phyloP scores from a whole-genome alignment of 116 monocot genomes.

The Thalassia testudinum region DNA sequence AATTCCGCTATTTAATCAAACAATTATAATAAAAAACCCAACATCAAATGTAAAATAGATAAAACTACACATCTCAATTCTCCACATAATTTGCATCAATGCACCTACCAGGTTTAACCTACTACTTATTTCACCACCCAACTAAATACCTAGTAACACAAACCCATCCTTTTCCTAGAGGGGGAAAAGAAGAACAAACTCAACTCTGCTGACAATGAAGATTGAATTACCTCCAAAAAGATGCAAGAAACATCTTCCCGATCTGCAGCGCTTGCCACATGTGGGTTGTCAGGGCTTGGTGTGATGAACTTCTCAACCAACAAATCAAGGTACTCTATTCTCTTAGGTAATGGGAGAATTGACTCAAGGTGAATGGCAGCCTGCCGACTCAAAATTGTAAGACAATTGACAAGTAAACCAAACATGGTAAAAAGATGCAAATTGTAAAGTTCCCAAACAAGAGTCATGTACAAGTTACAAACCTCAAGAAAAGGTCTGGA shows the following conservation, averaged over 20 bases:
- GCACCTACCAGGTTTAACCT: too few species aligned
- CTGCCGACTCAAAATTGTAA: constrained; percentile 11
- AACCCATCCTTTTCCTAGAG: too few species aligned
- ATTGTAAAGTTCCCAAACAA: background rate
- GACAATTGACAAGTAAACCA: background rate
- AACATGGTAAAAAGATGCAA: background rate
- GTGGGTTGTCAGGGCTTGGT: constrained; percentile 36
- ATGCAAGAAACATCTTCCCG: constrained; percentile 85
- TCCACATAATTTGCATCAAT: too few species aligned
- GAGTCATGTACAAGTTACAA: background rate
- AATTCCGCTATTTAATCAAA: too few species aligned
- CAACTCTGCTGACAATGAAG: too few species aligned
- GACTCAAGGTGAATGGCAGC: constrained; percentile 86
- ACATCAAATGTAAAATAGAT: too few species aligned
- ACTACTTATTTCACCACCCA: too few species aligned
- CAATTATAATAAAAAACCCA: too few species aligned
- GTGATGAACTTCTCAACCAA: constrained; percentile 82
- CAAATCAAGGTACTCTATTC: constrained; percentile 67
- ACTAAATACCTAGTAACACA: too few species aligned
- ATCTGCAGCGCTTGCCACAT: constrained; percentile 35
- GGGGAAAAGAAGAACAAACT: too few species aligned
- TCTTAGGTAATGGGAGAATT: constrained; percentile 50
- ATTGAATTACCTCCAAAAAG: constrained; percentile 75
- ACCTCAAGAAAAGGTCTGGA: constrained; percentile 86
- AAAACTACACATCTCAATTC: too few species aligned